phyloP scores from a whole-genome alignment of 2,329 filamentous ascomycete species.

The Parastagonospora nodorum region DNA sequence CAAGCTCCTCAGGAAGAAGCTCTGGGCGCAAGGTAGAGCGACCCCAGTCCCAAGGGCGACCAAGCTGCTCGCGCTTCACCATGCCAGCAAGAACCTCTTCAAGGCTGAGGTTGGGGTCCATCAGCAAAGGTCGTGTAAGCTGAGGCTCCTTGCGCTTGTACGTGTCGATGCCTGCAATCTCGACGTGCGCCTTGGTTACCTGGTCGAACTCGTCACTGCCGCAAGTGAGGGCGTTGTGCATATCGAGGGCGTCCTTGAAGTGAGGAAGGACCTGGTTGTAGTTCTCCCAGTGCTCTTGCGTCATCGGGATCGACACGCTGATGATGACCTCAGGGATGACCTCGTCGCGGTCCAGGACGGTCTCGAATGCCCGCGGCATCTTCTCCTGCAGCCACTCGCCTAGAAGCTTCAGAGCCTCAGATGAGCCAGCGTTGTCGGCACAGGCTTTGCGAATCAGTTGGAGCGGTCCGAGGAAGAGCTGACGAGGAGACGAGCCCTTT shows the following conservation, averaged over 20 bases:
- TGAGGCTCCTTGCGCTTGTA: too few species aligned
- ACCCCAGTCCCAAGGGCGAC: too few species aligned
- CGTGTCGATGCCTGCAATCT: not conserved
- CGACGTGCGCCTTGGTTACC: constrained; percentile 1
- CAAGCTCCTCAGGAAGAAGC: too few species aligned
- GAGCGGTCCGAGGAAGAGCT: constrained; percentile 16
- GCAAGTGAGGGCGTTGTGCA: constrained; percentile 9
- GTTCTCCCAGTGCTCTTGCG: constrained; percentile 9
- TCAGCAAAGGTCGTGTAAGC: not conserved
- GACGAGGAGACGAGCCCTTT: constrained; percentile 4
- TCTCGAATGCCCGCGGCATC: constrained; percentile 12
- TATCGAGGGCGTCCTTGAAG: constrained; percentile 10
- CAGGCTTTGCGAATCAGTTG: constrained; percentile 8
- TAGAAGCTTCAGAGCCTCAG: not conserved
- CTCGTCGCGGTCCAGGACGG: constrained; percentile 5
- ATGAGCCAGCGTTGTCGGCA: not conserved
- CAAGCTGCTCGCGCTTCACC: too few species aligned
- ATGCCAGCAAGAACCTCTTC: too few species aligned
- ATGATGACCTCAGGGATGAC: constrained; percentile 17
- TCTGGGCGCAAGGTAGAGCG: too few species aligned
- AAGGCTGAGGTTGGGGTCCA: too few species aligned
- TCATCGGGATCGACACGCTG: constrained; percentile 16
- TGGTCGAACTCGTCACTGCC: constrained; percentile 12
- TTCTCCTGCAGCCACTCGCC: constrained; percentile 7
- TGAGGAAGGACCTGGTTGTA: constrained; percentile 13